A percentile compares a stretch with the other conserved stretches of the same genome.
phyloP scores from a whole-genome alignment of 345 rosid species.

The Gossypium thurberi region DNA sequence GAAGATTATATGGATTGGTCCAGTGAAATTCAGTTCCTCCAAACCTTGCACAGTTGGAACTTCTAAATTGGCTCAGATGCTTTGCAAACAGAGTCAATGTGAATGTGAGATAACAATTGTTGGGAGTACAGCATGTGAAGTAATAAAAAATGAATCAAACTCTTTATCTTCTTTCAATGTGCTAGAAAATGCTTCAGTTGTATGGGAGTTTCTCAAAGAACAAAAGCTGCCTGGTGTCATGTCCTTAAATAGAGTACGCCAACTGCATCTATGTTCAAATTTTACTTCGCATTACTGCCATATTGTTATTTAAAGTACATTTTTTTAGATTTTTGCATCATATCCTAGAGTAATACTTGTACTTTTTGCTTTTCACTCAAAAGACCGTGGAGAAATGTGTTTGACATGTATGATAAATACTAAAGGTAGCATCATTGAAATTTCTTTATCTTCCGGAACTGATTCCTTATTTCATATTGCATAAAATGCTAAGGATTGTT shows the following conservation, averaged over 20 bases:
- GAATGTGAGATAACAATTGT: conserved; percentile 42
- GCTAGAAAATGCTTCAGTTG: conserved; percentile 44
- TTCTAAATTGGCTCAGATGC: conserved; percentile 33
- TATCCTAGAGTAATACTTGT: not conserved
- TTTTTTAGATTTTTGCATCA: not conserved
- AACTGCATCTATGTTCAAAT: not conserved
- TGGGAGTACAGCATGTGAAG: conserved; percentile 37
- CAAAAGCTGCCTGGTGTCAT: conserved; percentile 52
- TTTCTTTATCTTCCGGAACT: not conserved
- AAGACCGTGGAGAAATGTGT: not conserved
- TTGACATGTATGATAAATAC: not conserved
- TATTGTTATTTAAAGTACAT: not conserved
- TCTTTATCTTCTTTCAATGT: conserved; percentile 19
- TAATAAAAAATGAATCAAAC: conserved; percentile 27
- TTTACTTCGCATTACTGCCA: not conserved
- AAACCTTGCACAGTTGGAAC: conserved; percentile 27
- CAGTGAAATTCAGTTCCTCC: conserved; percentile 37
- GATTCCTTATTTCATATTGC: not conserved
- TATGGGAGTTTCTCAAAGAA: conserved; percentile 62
- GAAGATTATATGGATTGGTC: conserved; percentile 63
- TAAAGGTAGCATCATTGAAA: not conserved
- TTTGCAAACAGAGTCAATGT: conserved; percentile 27
- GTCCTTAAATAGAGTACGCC: conserved; percentile 59
- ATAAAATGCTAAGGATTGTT: not conserved
- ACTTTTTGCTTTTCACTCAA: not conserved